Evolutionary conservation across 2,329 filamentous ascomycete genomes (phyloP).

Genomic region (Fusarium sp.): DNA sequence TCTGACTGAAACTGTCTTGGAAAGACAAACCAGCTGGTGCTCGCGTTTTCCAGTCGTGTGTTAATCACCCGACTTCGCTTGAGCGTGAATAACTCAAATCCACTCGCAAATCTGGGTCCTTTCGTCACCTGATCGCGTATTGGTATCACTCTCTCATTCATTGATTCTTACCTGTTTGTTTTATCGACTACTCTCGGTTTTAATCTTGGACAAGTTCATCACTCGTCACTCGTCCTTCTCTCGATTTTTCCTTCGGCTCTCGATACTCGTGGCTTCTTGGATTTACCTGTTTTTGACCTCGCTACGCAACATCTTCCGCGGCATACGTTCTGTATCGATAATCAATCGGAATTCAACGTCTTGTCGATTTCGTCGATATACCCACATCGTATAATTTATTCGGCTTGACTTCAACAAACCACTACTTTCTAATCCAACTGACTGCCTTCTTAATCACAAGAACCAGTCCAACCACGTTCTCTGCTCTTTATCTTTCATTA

Average conservation of each 20-base stretch:
- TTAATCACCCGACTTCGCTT: conserved; percentile 42
- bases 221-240: conserved; percentile 38
- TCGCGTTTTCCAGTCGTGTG: conserved; percentile 42
- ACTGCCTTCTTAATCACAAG: conserved; percentile 32
- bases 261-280: conserved; percentile 44
- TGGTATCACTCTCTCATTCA: conserved; percentile 45
- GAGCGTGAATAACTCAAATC: conserved; percentile 43
- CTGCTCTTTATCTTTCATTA: conserved; percentile 30
- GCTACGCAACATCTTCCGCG: conserved; percentile 33
- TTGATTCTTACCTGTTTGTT: conserved; percentile 33
- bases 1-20: conserved; percentile 37
- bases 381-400: conserved; percentile 45
- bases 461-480: conserved; percentile 39
- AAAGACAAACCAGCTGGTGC: conserved; percentile 45
- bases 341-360: conserved; percentile 31
- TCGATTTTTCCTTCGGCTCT: conserved; percentile 28
- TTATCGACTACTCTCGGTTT: conserved; percentile 38
- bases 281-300: conserved; percentile 42
- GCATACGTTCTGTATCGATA: conserved; percentile 36
- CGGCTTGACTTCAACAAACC: conserved; percentile 33
- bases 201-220: conserved; percentile 40
- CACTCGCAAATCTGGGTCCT: conserved; percentile 16
- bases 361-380: conserved; percentile 44
- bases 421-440: conserved; percentile 44
- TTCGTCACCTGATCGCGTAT: conserved; percentile 34